phyloP scores from a whole-genome alignment of 2,329 filamentous ascomycete genomes.

The Cladosporium sp. region DNA sequence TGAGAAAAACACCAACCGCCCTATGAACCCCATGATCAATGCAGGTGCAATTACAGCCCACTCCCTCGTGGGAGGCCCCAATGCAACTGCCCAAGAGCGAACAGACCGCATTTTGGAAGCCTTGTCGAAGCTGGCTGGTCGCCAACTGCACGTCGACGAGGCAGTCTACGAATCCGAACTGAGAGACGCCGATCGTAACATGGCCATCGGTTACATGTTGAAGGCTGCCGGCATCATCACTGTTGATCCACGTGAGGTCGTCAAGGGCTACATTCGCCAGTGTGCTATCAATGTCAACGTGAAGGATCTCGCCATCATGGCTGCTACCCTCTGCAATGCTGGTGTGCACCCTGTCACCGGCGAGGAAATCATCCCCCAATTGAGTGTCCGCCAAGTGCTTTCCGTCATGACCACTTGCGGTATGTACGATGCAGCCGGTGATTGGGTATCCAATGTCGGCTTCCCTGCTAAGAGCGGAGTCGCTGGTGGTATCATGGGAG shows the following conservation, averaged over 20 bases:
- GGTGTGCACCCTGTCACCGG: constrained; percentile 34
- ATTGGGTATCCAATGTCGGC: constrained; percentile 38
- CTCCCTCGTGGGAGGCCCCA: constrained; percentile 18
- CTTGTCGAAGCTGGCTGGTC: constrained; percentile 35
- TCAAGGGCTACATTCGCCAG: constrained; percentile 39
- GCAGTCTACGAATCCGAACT: constrained; percentile 39
- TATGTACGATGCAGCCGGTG: constrained; percentile 41
- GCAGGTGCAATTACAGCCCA: constrained; percentile 24
- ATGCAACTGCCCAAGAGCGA: constrained; percentile 34
- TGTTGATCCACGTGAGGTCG: constrained; percentile 33
- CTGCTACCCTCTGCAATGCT: constrained; percentile 37
- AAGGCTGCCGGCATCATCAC: constrained; percentile 38
- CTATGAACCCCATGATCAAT: constrained; percentile 25
- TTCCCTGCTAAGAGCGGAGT: constrained; percentile 38
- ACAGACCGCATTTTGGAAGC: constrained; percentile 34
- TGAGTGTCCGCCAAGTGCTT: constrained; percentile 37
- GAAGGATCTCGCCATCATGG: constrained; percentile 39
- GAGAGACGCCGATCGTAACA: constrained; percentile 27
- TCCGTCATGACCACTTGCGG: constrained; percentile 43
- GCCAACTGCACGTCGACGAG: constrained; percentile 35
- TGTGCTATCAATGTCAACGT: constrained; percentile 42
- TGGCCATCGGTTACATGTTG: constrained; percentile 37
- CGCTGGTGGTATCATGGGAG: constrained; percentile 21
- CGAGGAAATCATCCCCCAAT: constrained; percentile 34
- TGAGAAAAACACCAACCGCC: constrained; percentile 18